These are phyloP conservation scores for Melaleuca quinquenervia DNA, from an alignment of 345 rosid species.

Conservation along the genomic window DNA sequence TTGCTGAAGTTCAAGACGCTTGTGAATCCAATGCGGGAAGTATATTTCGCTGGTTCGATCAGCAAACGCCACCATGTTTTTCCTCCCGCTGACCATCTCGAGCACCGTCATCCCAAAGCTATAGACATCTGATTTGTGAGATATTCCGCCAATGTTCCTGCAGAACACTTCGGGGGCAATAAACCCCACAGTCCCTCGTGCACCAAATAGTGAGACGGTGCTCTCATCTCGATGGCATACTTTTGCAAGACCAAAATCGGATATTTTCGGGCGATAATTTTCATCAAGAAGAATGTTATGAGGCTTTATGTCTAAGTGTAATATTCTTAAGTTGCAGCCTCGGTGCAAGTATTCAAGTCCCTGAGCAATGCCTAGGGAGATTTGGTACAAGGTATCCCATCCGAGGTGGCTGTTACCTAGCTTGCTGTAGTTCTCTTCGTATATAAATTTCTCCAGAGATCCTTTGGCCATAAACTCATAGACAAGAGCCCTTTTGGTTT, in stretches of 20 bases:
- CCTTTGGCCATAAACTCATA: slow-evolving; percentile 26
- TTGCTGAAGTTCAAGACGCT: neutral
- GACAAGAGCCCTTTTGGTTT: slow-evolving; percentile 8
- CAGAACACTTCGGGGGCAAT: slow-evolving; percentile 7
- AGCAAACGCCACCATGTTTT: neutral
- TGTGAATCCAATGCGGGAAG: neutral
- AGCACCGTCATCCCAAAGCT: neutral
- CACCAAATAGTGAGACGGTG: slow-evolving; percentile 8
- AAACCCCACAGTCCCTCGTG: slow-evolving; percentile 23
- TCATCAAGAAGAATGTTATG: slow-evolving; percentile 8
- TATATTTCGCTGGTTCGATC: neutral
- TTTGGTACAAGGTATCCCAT: slow-evolving; percentile 12
- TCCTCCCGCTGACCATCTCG: neutral
- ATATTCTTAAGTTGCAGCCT: neutral
- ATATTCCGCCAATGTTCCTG: neutral
- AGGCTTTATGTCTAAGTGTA: neutral
- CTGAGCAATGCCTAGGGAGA: slow-evolving; percentile 4
- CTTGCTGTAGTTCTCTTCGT: neutral
- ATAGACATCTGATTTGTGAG: neutral
- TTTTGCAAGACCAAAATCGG: neutral
- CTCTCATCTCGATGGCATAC: slow-evolving; percentile 15
- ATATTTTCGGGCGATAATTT: neutral
- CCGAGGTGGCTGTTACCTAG: neutral
- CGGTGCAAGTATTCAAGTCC: neutral
- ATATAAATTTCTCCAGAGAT: slow-evolving; percentile 21